Conservation (phyloP, 371 early-diverging fungal genomes). For the Mucor lusitanicus region DNA sequence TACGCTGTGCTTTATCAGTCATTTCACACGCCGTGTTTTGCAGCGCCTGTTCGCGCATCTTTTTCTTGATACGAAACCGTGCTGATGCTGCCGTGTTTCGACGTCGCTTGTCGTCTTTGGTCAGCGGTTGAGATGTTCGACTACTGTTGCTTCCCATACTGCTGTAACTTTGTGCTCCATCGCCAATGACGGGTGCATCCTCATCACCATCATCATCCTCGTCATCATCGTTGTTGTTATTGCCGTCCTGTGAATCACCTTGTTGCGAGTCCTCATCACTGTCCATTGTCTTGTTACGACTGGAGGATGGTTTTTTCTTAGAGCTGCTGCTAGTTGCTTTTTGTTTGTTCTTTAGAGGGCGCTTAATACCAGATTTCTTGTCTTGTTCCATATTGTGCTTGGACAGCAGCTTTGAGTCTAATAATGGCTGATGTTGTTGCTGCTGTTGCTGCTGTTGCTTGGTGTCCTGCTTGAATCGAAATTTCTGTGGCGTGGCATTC, state of each 20-base stretch:
- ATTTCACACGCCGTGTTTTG: slow-evolving; percentile 84
- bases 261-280: not conserved
- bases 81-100: slow-evolving; percentile 96
- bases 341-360: not conserved
- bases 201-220: not conserved
- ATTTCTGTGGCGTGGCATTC: not conserved
- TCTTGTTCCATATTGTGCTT: slow-evolving; percentile 2
- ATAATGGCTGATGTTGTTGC: not conserved
- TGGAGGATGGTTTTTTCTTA: not conserved
- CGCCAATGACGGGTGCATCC: not conserved
- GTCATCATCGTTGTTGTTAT: not conserved
- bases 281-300: not conserved
- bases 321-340: not conserved
- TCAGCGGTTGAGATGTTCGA: not conserved
- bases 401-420: not conserved
- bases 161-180: slow-evolving; percentile 7
- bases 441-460: not conserved
- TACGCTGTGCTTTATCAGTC: slow-evolving; percentile 69
- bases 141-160: not conserved
- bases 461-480: not conserved
- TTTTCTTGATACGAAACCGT: slow-evolving; percentile 93
- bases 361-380: too few relatives aligned
- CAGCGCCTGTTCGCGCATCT: slow-evolving; percentile 81
- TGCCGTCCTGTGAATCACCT: not conserved
- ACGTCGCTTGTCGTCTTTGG: slow-evolving; percentile 85